These are phyloP conservation scores for Pinus tabuliformis DNA, from an alignment of 75 land plant genomes.

Conservation along the genomic window DNA sequence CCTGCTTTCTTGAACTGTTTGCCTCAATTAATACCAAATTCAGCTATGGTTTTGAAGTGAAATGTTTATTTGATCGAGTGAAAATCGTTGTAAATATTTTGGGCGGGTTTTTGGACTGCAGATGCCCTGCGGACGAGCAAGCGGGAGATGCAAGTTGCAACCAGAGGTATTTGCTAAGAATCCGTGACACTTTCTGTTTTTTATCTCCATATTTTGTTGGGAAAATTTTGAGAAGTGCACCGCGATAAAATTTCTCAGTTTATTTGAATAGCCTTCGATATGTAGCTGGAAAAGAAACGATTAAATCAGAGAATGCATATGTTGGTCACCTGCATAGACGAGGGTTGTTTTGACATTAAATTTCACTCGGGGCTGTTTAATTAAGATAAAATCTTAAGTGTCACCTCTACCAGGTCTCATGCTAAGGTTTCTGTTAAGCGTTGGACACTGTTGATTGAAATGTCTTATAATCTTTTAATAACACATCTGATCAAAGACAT, in stretches of 20 bases:
- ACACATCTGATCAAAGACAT: neutral
- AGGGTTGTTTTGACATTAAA: neutral
- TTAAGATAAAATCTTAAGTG: no score
- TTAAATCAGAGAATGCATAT: neutral
- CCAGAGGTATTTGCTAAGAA: conserved; percentile 65
- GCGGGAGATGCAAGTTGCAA: conserved; percentile 89
- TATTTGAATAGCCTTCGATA: no score
- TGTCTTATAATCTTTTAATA: neutral
- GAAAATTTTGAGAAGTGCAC: no score
- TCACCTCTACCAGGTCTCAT: neutral
- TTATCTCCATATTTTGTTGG: no score
- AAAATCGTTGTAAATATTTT: neutral
- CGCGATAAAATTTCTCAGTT: no score
- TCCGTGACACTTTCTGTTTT: neutral
- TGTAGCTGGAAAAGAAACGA: neutral
- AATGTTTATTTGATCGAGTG: neutral
- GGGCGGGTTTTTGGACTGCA: conserved; percentile 17
- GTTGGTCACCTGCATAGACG: neutral
- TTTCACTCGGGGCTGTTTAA: neutral
- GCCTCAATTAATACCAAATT: neutral
- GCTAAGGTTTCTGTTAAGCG: neutral
- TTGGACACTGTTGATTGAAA: neutral
- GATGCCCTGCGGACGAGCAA: conserved; percentile 90
- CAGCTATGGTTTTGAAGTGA: neutral
- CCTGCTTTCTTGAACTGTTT: neutral